Evolutionary conservation across 306 rosid species (phyloP).

Genomic region (Urtica urens): DNA sequence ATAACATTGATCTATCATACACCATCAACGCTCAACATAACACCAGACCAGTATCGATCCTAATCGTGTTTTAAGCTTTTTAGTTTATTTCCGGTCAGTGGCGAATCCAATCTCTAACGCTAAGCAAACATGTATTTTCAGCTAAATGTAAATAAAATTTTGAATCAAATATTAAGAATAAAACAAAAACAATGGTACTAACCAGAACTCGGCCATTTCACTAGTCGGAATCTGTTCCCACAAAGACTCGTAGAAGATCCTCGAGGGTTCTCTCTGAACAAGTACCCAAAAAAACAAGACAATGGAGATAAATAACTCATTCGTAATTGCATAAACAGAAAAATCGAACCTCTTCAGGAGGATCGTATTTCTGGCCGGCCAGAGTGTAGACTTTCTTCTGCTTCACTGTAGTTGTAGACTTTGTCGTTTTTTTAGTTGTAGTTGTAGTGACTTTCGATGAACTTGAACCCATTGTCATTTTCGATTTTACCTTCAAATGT

Average conservation of each 20-base stretch:
- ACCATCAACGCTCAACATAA: too few species aligned
- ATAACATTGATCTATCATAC: too few species aligned
- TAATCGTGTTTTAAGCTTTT: too few species aligned
- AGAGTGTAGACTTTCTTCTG: constrained; percentile 71
- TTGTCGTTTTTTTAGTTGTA: constrained; percentile 18
- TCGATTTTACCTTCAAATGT: constrained; percentile 74
- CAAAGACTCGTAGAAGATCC: constrained; percentile 79
- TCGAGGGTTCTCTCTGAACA: constrained; percentile 88
- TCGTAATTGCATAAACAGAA: constrained; percentile 7
- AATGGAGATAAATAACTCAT: constrained; percentile 8
- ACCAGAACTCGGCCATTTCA: constrained; percentile 94
- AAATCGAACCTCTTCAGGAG: constrained; percentile 79
- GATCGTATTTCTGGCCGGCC: constrained; percentile 85
- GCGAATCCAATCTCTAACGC: too few species aligned
- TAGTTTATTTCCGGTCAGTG: too few species aligned
- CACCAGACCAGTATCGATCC: too few species aligned
- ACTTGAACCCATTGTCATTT: constrained; percentile 26
- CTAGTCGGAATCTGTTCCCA: constrained; percentile 82
- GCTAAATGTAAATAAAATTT: too few species aligned
- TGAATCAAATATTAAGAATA: too few species aligned
- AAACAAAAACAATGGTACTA: too few species aligned
- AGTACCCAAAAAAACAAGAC: constrained; percentile 16
- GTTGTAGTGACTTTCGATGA: constrained; percentile 29
- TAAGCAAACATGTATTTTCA: too few species aligned
- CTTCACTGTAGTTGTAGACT: constrained; percentile 43